Conservation (phyloP, 495 filamentous ascomycete genomes). For the Hyaloscypha variabilis region DNA sequence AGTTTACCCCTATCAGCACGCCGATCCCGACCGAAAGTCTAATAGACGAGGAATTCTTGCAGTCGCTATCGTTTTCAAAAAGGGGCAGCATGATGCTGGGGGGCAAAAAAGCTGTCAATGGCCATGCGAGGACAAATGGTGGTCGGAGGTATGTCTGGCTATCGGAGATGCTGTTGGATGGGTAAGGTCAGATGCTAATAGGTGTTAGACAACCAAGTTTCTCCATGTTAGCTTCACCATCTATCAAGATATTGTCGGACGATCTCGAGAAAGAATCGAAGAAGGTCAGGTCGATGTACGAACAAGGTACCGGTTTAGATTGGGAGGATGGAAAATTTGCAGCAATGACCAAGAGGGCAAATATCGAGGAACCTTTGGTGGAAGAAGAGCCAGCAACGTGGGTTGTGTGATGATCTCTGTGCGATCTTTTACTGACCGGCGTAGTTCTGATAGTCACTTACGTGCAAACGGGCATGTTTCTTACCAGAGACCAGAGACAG, state of each 20-base stretch:
- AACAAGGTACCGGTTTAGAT: conserved; percentile 65
- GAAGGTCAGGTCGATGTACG: conserved; percentile 91
- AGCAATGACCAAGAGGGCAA: conserved; percentile 1
- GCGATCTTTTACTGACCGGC: conserved; percentile 6
- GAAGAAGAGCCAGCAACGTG: conserved; percentile 14
- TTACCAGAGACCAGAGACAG: conserved; percentile 22
- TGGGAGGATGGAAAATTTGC: conserved; percentile 55
- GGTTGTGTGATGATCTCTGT: not conserved
- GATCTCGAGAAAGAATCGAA: conserved; percentile 86
- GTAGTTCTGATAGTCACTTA: conserved; percentile 19
- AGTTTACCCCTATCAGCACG: conserved; percentile 51
- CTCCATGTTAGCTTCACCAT: conserved; percentile 26
- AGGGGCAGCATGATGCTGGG: conserved; percentile 69
- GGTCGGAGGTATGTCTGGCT: conserved; percentile 23
- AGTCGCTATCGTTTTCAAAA: conserved; percentile 55
- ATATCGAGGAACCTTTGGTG: conserved; percentile 13
- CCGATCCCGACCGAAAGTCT: conserved; percentile 54
- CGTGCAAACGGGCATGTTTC: not conserved
- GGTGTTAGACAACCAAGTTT: conserved; percentile 42
- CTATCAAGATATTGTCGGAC: conserved; percentile 59
- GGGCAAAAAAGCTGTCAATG: conserved; percentile 44
- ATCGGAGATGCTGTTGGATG: not conserved
- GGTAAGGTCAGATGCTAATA: conserved; percentile 5
- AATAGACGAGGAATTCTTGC: conserved; percentile 52
- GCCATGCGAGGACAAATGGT: conserved; percentile 24